These are phyloP conservation scores for Marasmius fiardii DNA, from an alignment of 1,284 basidiomycete genomes.

Conservation along the genomic window DNA sequence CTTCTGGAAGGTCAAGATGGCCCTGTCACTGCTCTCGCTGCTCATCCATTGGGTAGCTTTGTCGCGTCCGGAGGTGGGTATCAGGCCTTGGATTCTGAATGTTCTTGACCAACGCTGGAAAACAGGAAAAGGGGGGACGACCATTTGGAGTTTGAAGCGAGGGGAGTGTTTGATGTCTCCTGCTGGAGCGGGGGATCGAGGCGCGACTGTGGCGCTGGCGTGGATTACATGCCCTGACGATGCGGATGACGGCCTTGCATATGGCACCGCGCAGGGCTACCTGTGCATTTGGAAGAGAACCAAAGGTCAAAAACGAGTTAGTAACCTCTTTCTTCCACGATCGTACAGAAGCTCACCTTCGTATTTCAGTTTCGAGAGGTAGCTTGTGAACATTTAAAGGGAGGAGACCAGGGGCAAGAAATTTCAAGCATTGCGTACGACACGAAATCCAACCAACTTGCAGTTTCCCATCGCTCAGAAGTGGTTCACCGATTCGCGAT, in stretches of 20 bases:
- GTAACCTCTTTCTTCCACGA: no score
- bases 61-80: no score
- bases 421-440: constrained; percentile 7
- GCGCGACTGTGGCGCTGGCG: not conserved
- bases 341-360: no score
- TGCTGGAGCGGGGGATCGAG: not conserved
- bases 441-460: constrained; percentile 5
- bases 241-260: not conserved
- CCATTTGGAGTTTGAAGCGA: not conserved
- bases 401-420: constrained; percentile 5
- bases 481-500: constrained; percentile 7
- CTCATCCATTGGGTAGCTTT: no score
- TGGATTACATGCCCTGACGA: not conserved
- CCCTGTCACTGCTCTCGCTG: no score
- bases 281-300: not conserved
- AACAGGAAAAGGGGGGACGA: not conserved
- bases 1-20: no score
- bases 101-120: no score
- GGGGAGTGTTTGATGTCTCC: not conserved
- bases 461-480: constrained; percentile 3
- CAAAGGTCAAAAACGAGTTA: not conserved
- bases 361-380: constrained; percentile 5
- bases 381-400: not conserved
- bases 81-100: no score
- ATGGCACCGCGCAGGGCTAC: not conserved